Percentiles rank a stretch among this genome's conserved stretches.
Conservation (phyloP, 2,329 filamentous ascomycete genomes). For the Phialophora tarda region DNA sequence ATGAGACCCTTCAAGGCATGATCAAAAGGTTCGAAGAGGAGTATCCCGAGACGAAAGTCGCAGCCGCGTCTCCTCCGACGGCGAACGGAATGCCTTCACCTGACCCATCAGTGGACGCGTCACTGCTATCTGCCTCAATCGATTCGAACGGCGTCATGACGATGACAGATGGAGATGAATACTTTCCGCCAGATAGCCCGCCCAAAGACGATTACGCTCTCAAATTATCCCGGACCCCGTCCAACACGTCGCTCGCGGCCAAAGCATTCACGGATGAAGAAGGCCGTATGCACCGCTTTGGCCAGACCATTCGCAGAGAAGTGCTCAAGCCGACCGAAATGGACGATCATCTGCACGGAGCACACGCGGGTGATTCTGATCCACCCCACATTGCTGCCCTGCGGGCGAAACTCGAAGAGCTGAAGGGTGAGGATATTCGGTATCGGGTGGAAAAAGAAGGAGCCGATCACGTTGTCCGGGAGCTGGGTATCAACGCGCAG, state of each 20-base stretch:
- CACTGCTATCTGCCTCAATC: conserved; percentile 29
- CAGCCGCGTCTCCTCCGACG: conserved; percentile 27
- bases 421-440: conserved; percentile 51
- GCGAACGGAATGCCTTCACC: conserved; percentile 31
- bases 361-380: conserved; percentile 47
- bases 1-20: conserved; percentile 85
- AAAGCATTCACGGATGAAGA: conserved; percentile 70
- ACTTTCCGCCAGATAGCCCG: conserved; percentile 45
- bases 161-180: conserved; percentile 31
- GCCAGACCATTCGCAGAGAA: conserved; percentile 69
- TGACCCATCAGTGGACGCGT: conserved; percentile 28
- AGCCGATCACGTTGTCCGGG: conserved; percentile 49
- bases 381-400: conserved; percentile 54
- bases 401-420: conserved; percentile 50
- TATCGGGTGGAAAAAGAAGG: conserved; percentile 48
- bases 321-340: conserved; percentile 59
- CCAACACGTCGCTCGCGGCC: conserved; percentile 70
- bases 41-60: conserved; percentile 72
- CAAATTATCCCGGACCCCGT: conserved; percentile 64
- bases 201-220: conserved; percentile 50
- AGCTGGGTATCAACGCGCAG: conserved; percentile 53
- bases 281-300: conserved; percentile 71
- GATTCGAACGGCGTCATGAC: conserved; percentile 27
- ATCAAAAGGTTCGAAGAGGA: conserved; percentile 96
- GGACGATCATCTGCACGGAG: conserved; percentile 47